phyloP scores from a whole-genome alignment of 2,329 filamentous ascomycete genomes.

The Calonectria leucothoes region DNA sequence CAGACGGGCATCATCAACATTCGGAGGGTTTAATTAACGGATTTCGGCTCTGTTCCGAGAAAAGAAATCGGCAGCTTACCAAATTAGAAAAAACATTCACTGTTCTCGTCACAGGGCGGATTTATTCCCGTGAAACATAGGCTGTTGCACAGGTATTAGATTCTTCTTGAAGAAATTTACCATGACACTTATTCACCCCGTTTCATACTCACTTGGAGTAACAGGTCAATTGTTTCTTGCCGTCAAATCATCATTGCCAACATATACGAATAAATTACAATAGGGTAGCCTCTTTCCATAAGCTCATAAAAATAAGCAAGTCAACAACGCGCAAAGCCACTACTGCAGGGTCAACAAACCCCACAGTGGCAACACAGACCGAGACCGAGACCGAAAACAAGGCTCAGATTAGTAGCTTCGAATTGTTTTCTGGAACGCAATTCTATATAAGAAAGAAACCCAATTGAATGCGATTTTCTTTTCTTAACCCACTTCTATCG shows the following conservation, averaged over 20 bases:
- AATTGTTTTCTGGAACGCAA: neutral
- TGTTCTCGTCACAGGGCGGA: no score
- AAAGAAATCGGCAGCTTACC: neutral
- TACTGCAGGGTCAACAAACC: neutral
- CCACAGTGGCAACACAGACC: neutral
- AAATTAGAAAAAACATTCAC: no score
- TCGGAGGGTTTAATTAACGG: neutral
- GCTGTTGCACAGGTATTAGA: no score
- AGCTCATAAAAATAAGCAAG: neutral
- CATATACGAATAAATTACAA: neutral
- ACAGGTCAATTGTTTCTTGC: neutral
- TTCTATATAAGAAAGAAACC: neutral
- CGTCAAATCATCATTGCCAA: neutral
- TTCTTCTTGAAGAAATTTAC: no score
- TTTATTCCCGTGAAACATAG: no score
- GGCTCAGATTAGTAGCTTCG: neutral
- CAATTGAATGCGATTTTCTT: neutral
- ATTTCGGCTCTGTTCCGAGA: neutral
- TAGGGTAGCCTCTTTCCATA: neutral
- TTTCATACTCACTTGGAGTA: neutral
- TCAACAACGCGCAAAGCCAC: neutral
- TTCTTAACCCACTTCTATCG: neutral
- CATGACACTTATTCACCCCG: neutral
- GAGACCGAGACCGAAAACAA: neutral
- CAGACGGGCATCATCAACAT: neutral